Evolutionary conservation across 2,329 filamentous ascomycete species (phyloP), one percentile per base, ranked within the genome.

Genomic region (Ophiostoma ips): DNA sequence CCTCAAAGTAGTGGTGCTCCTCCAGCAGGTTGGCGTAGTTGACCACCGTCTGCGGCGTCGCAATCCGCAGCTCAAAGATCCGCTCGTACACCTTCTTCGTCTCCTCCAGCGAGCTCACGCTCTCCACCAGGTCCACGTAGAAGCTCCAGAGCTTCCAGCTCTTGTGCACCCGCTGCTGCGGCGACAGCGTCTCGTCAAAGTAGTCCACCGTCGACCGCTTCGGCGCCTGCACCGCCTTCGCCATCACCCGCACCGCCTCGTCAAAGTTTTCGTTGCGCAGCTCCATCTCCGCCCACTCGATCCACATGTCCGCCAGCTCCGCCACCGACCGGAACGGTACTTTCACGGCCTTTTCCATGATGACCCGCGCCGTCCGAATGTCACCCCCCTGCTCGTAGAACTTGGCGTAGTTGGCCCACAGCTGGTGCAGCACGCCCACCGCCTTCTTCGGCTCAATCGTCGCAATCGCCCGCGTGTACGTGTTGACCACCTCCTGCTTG

Each of bases 111-210:
- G 84, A 87, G 54, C 85, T 83, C 31, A 95, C 89, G 64, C 88
- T 95, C 65, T 98, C 92, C 3, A 98, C 89, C 1, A 98, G 77
- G 63, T 98, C 92, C 37, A 98, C 89, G 60, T 98, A 98, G 71
- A 98, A 98, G 66, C 88, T 95, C 92, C 92, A 98, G 11, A 98
- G 69, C 65, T 96, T 98, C 92, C 92, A 98, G 63, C 87, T 95
- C 72, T 98, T 98, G 70, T 98, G 92, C 3, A 98, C 86, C 55
- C 94, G 79, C 68, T 96, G 92, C 63, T 98, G 92, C 4, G 92
- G 90, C 2, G 87, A 88, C 7, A 98, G 71, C 0, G 79, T 87
- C 63, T 98, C 94, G 63, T 98, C 92, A 61, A 96, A 98, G 63
- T 96, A 98, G 68, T 98, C 92, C n/a, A 98, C 88, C 2, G 81